Conservation (phyloP, 495 filamentous ascomycete genomes). For the Aspergillus haitiensis region DNA sequence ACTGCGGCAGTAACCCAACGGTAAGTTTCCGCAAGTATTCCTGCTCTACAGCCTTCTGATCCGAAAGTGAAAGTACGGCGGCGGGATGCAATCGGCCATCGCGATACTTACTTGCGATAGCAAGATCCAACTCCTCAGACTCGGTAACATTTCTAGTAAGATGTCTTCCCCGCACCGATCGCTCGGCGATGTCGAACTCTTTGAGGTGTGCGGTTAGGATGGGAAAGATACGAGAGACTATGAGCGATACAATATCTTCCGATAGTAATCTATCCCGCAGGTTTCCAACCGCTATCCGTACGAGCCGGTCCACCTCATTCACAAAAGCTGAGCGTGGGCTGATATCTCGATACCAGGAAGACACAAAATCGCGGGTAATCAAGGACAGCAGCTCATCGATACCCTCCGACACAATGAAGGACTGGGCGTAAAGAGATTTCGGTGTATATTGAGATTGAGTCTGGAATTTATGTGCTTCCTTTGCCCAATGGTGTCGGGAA, state of each 20-base stretch:
- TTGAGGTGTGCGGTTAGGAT: constrained; percentile 88
- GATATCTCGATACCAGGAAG: constrained; percentile 85
- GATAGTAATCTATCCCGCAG: constrained; percentile 67
- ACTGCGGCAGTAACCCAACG: constrained; percentile 65
- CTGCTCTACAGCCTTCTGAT: constrained; percentile 80
- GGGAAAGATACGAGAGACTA: constrained; percentile 79
- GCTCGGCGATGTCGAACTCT: constrained; percentile 89
- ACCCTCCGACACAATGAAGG: constrained; percentile 73
- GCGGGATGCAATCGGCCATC: constrained; percentile 89
- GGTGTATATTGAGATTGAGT: constrained; percentile 50
- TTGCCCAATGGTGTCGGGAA: constrained; percentile 61
- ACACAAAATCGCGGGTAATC: constrained; percentile 81
- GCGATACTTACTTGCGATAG: constrained; percentile 88
- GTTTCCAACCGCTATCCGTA: constrained; percentile 70
- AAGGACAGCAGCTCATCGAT: constrained; percentile 78
- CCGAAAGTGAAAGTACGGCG: constrained; percentile 75
- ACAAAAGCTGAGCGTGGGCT: constrained; percentile 75
- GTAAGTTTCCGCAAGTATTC: constrained; percentile 77
- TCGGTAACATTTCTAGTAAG: constrained; percentile 89
- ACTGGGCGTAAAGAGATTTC: constrained; percentile 71
- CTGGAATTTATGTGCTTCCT: constrained; percentile 63
- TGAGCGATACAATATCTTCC: constrained; percentile 76
- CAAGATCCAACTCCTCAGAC: constrained; percentile 90
- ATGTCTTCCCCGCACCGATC: constrained; percentile 79
- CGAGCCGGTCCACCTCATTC: constrained; percentile 78